Conservation (phyloP, 495 filamentous ascomycete species). For the Aspergillus carlsbadensis region DNA sequence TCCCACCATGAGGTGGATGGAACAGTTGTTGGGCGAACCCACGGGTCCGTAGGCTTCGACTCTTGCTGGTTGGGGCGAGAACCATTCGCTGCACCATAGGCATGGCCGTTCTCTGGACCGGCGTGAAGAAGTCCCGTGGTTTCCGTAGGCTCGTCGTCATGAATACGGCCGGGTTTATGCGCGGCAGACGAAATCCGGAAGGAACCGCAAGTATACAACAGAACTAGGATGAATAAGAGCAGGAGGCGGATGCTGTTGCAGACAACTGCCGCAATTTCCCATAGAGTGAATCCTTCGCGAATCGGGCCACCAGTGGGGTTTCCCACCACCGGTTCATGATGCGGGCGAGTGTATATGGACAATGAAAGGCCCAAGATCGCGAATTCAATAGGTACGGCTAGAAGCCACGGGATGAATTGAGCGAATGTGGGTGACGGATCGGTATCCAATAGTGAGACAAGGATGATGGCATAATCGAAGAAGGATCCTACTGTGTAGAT, state of each 20-base stretch:
- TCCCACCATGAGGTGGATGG: constrained; percentile 82
- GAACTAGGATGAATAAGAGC: constrained; percentile 55
- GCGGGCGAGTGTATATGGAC: constrained; percentile 56
- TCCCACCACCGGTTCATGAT: constrained; percentile 61
- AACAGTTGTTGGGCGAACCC: constrained; percentile 65
- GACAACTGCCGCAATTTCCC: constrained; percentile 63
- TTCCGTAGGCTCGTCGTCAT: constrained; percentile 47
- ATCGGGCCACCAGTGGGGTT: constrained; percentile 44
- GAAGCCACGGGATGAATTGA: constrained; percentile 71
- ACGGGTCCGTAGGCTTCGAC: constrained; percentile 47
- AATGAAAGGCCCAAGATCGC: constrained; percentile 65
- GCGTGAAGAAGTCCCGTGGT: constrained; percentile 52
- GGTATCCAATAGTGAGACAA: constrained; percentile 79
- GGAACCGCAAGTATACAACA: constrained; percentile 57
- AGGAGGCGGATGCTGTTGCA: constrained; percentile 60
- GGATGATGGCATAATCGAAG: constrained; percentile 68
- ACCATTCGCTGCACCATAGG: constrained; percentile 52
- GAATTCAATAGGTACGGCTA: constrained; percentile 66
- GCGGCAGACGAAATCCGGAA: constrained; percentile 33
- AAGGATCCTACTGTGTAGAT: constrained; percentile 80
- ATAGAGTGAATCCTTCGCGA: constrained; percentile 53
- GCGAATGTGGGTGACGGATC: constrained; percentile 68
- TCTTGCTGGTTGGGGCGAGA: constrained; percentile 32
- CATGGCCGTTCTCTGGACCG: constrained; percentile 44
- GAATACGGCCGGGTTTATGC: constrained; percentile 22